phyloP scores from a whole-genome alignment of 2,329 filamentous ascomycete species.

The Ophiostoma ips region DNA sequence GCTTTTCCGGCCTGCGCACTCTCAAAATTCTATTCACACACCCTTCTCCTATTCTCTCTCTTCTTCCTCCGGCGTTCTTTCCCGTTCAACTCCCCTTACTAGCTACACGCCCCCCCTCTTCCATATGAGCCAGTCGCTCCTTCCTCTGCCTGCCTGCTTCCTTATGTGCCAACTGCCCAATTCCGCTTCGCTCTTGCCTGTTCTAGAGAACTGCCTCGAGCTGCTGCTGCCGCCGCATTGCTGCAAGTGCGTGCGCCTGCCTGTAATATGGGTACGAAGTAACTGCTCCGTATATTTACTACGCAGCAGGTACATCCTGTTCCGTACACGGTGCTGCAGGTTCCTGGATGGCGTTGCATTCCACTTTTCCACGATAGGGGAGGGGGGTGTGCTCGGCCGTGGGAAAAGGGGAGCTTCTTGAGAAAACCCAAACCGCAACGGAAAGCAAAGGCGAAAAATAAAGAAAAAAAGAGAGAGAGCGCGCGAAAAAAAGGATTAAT shows the following conservation, averaged over 20 bases:
- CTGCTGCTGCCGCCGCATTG: conserved; percentile 4
- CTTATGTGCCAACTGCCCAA: no score
- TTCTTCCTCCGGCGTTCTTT: neutral
- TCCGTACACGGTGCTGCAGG: neutral
- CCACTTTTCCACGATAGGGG: conserved; percentile 7
- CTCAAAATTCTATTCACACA: neutral
- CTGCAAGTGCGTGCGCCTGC: conserved; percentile 12
- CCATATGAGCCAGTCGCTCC: neutral
- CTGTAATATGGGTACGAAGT: neutral
- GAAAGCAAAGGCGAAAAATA: neutral
- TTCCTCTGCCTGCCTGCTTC: neutral
- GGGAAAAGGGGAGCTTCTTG: conserved; percentile 1
- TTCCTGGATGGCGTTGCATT: neutral
- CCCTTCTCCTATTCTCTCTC: neutral
- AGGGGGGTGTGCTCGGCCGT: conserved; percentile 1
- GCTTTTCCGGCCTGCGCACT: neutral
- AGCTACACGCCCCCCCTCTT: neutral
- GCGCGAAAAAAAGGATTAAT: neutral
- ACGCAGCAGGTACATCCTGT: neutral
- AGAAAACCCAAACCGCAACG: neutral
- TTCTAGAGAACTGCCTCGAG: no score
- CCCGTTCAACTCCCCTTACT: neutral
- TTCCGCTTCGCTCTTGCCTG: neutral
- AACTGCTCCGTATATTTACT: neutral
- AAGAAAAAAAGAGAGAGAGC: neutral